Base-by-base conservation (phyloP, 2,329 filamentous ascomycete genomes). In the Lecanoromycetidae sp. region DNA sequence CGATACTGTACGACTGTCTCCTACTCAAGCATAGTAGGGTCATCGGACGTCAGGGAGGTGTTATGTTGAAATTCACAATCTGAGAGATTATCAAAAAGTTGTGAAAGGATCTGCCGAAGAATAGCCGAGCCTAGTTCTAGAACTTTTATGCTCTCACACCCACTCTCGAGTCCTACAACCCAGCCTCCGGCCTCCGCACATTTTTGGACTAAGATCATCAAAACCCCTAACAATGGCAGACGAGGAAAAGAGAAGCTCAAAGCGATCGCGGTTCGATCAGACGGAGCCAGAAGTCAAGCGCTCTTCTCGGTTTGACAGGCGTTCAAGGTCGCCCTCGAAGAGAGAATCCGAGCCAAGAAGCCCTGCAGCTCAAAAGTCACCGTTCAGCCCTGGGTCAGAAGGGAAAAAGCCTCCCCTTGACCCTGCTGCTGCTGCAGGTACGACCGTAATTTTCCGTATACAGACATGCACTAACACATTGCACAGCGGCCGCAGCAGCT, bases 241-340 rank as follows among this genome's bases (percentile, higher is more conserved):
- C 58, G 74, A 82, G 54, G 84, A 88, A 57, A 77, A 80, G 61
- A 78, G 79, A 52, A 72, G 71, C 51, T 70, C 72, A 51, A 94
- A 94, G 72, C 83, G 87, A 53, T 94, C 87, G 60, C 87, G 90
- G 64, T 95, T 96, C 66, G 90, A 96, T 63, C 86, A 93, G 65
- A 91, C 80, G 38, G 86, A 90, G 62, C 80, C 84, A 5, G 86
- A 91, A 60, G 79, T 83, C 48, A 82, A 80, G 59, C 75, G 80
- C 57, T 61, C 75, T 35, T 93, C 87, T 41, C 79, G 88, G 62
- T 95, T 94, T 66, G 90, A 95, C 67, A 80, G 88, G 58, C 83
- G 91, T 58, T 96, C 91, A 49, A 83, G 87, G 55, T 94, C 87
- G 26, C 87, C 87, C 19, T 75, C 78, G 22, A 66, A 68, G 50